Percentiles rank a stretch among this genome's conserved stretches.
Evolutionary conservation across 257 asterid species (phyloP).

Genomic region (Solanum neorickii): DNA sequence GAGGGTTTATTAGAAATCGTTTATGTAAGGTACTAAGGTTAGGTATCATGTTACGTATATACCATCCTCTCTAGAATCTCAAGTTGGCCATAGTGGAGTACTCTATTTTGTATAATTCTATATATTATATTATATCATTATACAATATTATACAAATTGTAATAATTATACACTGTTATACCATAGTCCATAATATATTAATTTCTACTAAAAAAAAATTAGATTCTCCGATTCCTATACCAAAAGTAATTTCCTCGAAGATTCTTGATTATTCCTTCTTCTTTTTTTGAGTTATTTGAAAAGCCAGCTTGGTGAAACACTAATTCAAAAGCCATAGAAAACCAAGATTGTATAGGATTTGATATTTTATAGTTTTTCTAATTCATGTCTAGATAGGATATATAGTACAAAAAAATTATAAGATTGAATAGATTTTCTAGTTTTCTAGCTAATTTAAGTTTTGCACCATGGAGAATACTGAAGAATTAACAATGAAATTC

Average conservation of each 20-base stretch:
- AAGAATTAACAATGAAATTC: background rate
- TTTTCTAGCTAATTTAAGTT: background rate
- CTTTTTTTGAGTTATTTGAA: background rate
- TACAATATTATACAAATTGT: too few relatives aligned
- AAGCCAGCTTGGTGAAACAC: background rate
- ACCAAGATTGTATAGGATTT: background rate
- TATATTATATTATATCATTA: background rate
- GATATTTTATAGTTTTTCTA: background rate
- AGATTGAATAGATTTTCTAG: too few relatives aligned
- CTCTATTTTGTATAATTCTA: background rate
- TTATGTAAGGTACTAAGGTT: too few relatives aligned
- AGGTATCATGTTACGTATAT: background rate
- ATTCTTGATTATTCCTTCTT: background rate
- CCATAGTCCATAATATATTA: background rate
- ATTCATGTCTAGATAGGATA: background rate
- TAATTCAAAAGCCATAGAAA: background rate
- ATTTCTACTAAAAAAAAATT: background rate
- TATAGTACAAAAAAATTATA: background rate
- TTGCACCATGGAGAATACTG: background rate
- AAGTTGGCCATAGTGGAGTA: background rate
- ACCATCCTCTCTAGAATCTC: background rate
- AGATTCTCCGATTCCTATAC: background rate
- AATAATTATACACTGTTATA: background rate
- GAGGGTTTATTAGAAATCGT: background rate
- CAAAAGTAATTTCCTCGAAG: background rate